phyloP scores from a whole-genome alignment of 441 rosid genomes.

The Mallotus japonicus region DNA sequence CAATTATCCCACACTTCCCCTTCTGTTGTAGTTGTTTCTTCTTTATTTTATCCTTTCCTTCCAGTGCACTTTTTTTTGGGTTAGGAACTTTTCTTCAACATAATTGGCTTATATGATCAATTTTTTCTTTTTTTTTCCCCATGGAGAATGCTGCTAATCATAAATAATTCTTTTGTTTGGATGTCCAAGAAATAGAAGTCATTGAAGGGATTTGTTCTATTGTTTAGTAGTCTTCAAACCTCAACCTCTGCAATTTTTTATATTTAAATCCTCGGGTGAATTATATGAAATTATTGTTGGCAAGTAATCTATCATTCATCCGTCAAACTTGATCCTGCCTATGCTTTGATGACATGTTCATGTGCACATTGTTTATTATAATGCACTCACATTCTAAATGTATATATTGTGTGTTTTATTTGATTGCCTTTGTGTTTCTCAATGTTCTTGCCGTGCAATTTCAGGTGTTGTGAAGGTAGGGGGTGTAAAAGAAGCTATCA shows the following conservation, averaged over 20 bases:
- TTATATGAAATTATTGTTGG: not conserved
- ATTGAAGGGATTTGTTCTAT: not conserved
- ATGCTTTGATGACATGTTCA: not conserved
- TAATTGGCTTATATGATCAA: too few relatives aligned
- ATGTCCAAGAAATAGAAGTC: too few relatives aligned
- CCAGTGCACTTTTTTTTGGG: too few relatives aligned
- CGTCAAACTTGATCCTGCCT: not conserved
- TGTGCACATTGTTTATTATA: too few relatives aligned
- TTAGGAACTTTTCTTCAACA: too few relatives aligned
- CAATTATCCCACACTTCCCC: not conserved
- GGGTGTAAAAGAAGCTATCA: conserved; percentile 52
- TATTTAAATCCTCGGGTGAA: not conserved
- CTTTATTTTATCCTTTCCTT: not conserved
- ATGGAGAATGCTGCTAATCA: too few relatives aligned
- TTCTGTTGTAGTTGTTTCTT: not conserved
- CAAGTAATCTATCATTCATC: not conserved
- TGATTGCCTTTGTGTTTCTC: not conserved
- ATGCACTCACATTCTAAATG: not conserved
- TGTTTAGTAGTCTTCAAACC: not conserved
- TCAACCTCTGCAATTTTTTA: not conserved
- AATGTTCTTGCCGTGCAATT: conserved; percentile 15
- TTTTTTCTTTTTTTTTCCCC: too few relatives aligned
- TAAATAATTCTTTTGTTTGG: too few relatives aligned
- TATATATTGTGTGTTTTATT: not conserved
- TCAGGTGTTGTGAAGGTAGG: conserved; percentile 58